Base-by-base conservation (phyloP, 805 yeast species). In the Kluyveromyces lactis region DNA sequence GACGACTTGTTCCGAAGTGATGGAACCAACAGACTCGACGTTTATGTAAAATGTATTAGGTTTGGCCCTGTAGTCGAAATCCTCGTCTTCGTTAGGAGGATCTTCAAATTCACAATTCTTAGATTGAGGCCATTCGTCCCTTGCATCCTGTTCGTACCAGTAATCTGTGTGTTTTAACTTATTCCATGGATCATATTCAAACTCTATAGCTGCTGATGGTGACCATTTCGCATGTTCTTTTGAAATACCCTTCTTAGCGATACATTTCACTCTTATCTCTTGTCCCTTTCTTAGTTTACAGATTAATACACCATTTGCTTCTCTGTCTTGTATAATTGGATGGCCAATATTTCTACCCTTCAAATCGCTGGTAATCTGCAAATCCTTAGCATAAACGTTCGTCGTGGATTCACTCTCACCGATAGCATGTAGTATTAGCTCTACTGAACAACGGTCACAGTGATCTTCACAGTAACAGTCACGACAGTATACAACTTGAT, bases 171-270 rank as follows among this genome's bases (percentile, higher is more conserved):
- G 98, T 58, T 84, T 81, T 53, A 92, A 72, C 64, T 90, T 92
- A 65, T 92, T 92, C 94, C 95, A 90, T n/a, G 99, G 98, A 56
- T 90, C 98, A 57, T 90, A 90, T 62, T 90, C 98, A 54, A 90
- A 90, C 15, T 95, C 97, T 40, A 90, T 75, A 17, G 97, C 97
- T 0, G 97, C 75, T 49, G 95, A 83, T 10, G 98, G 97, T 5
- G 92, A 81, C 99, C 99, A 92, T 58, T 92, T 92, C 36, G 98
- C 96, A 58, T 92, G 99, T 60, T 92, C 99, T 60, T 89, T 89
- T 36, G 95, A 85, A 43, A 87, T 87, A 32, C 97, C 98, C 68
- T 92, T 92, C 64, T 92, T 92, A 40, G 99, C 98, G 46, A 92
- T 82, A 65, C 99, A 92, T 50, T 81, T 80, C 44, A 92, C 67